phyloP scores from a whole-genome alignment of 129 eudicot genomes.

The Deinandra increscens region DNA sequence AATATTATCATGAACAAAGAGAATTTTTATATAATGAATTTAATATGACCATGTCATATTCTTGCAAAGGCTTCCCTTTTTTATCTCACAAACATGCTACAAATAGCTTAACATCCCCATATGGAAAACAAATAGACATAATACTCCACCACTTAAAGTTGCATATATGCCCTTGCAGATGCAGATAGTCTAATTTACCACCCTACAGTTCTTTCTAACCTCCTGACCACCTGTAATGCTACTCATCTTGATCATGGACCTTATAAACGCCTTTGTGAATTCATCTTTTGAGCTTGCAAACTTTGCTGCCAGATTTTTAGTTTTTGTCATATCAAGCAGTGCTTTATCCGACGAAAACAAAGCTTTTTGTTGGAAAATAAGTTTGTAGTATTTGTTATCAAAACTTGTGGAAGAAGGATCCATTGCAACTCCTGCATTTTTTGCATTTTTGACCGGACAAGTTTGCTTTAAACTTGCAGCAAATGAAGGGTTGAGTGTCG shows the following conservation, averaged over 20 bases:
- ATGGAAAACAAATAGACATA: not conserved
- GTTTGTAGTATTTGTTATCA: slow-evolving; percentile 68
- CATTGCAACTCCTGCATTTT: slow-evolving; percentile 71
- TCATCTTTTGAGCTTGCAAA: slow-evolving; percentile 62
- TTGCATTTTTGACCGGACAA: slow-evolving; percentile 48
- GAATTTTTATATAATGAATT: slow-evolving; percentile 18
- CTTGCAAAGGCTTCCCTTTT: slow-evolving; percentile 13
- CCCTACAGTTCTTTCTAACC: slow-evolving; percentile 66
- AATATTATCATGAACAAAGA: slow-evolving; percentile 15
- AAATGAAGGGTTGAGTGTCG: slow-evolving; percentile 55
- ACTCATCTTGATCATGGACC: slow-evolving; percentile 93
- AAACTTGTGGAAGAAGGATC: slow-evolving; percentile 74
- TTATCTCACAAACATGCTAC: slow-evolving; percentile 23
- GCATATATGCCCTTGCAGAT: slow-evolving; percentile 1
- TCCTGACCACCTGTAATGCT: slow-evolving; percentile 83
- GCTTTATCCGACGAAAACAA: slow-evolving; percentile 77
- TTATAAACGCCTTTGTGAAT: slow-evolving; percentile 57
- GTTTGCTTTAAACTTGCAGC: slow-evolving; percentile 54
- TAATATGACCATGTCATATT: slow-evolving; percentile 20
- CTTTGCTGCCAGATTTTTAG: slow-evolving; percentile 49
- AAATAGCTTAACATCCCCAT: slow-evolving; percentile 6
- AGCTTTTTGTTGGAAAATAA: slow-evolving; percentile 58
- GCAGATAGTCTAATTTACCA: slow-evolving; percentile 46
- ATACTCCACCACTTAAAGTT: not conserved
- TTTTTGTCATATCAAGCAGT: slow-evolving; percentile 53